A percentile compares a stretch with the other conserved stretches of the same genome.
Evolutionary conservation across 495 filamentous ascomycete species (phyloP).

Genomic region (Aspergillus nidulans): DNA sequence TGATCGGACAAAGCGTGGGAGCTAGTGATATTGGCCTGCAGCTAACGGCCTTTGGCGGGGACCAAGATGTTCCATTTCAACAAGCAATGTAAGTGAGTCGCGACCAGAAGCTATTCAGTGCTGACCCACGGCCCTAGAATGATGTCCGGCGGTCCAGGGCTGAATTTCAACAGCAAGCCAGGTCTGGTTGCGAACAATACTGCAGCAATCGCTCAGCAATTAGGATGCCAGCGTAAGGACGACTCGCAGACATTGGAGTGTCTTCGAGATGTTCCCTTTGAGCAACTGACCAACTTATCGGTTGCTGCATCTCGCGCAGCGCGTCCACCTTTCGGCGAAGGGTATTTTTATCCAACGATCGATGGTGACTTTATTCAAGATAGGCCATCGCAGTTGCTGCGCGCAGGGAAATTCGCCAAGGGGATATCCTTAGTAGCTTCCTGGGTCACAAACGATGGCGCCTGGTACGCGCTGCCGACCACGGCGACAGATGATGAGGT

Average conservation of each 20-base stretch:
- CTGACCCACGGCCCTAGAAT: conserved; percentile 6
- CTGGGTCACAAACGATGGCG: conserved; percentile 30
- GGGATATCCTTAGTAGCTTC: conserved; percentile 30
- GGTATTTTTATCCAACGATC: conserved; percentile 30
- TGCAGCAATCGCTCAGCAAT: conserved; percentile 21
- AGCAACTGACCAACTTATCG: conserved; percentile 25
- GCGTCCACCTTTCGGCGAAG: conserved; percentile 27
- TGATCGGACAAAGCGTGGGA: conserved; percentile 29
- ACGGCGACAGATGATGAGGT: conserved; percentile 24
- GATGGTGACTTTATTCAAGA: conserved; percentile 39
- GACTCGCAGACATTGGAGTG: conserved; percentile 25
- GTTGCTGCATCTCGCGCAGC: conserved; percentile 16
- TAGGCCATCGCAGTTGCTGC: conserved; percentile 32
- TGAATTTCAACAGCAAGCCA: conserved; percentile 36
- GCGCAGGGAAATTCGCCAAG: conserved; percentile 29
- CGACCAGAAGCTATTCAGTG: background rate
- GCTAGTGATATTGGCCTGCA: conserved; percentile 38
- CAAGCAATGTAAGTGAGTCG: conserved; percentile 8
- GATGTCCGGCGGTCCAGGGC: conserved; percentile 41
- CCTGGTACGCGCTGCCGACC: conserved; percentile 24
- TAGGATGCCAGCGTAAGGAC: conserved; percentile 15
- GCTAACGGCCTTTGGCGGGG: conserved; percentile 34
- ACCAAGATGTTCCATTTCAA: conserved; percentile 11
- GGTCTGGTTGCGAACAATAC: conserved; percentile 33
- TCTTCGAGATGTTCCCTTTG: conserved; percentile 25